These are phyloP conservation scores for Elsinoe batatas DNA, from an alignment of 2,329 filamentous ascomycete species.

Conservation along the genomic window DNA sequence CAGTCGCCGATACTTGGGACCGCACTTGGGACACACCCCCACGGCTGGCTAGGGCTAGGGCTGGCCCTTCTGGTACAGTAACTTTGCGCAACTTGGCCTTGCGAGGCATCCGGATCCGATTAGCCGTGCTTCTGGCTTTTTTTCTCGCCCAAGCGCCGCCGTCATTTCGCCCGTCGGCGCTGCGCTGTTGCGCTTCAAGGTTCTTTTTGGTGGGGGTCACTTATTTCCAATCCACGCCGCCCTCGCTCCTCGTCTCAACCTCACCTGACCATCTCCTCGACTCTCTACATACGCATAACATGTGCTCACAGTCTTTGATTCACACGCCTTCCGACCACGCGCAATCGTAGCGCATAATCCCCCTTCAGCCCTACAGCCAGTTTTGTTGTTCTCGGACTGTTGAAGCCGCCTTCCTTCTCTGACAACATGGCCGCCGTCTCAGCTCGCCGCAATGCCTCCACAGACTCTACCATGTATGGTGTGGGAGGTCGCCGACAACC, in stretches of 20 bases:
- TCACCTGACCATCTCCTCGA: neutral
- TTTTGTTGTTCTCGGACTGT: neutral
- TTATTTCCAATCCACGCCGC: slow-evolving; percentile 5
- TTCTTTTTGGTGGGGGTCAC: slow-evolving; percentile 1
- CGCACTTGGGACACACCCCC: too few species aligned
- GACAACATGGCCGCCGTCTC: slow-evolving; percentile 7
- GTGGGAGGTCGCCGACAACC: slow-evolving; percentile 9
- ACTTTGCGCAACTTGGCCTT: slow-evolving; percentile 4
- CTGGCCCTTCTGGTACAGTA: neutral
- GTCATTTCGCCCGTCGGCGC: slow-evolving; percentile 11
- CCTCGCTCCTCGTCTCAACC: slow-evolving; percentile 2
- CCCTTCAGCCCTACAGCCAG: neutral
- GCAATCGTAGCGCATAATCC: neutral
- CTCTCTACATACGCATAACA: neutral
- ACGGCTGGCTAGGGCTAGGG: too few species aligned
- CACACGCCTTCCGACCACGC: neutral
- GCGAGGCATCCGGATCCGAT: slow-evolving; percentile 7
- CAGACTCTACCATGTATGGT: slow-evolving; percentile 12
- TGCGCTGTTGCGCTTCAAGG: slow-evolving; percentile 4
- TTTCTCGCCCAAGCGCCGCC: slow-evolving; percentile 10
- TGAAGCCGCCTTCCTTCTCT: neutral
- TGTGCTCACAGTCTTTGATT: neutral
- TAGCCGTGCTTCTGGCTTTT: slow-evolving; percentile 10
- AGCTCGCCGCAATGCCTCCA: slow-evolving; percentile 9
- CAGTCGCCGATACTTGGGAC: neutral